A percentile compares a stretch with the other conserved stretches of the same genome.
These are phyloP conservation scores for Rhododendron griersonianum DNA, from an alignment of 148 eudicot genomes.

Conservation along the genomic window DNA sequence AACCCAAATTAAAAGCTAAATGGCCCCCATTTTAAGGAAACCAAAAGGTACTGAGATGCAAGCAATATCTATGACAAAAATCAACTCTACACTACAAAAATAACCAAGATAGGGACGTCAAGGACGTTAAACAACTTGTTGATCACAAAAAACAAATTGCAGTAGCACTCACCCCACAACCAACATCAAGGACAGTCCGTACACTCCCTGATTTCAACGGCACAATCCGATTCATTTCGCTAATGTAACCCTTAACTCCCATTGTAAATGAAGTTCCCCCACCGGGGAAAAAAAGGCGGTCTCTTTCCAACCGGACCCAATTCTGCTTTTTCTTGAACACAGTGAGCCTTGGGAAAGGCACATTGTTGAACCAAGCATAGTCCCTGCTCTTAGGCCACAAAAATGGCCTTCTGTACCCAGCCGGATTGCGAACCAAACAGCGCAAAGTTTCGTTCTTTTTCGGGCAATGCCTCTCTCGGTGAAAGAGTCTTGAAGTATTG, in stretches of 20 bases:
- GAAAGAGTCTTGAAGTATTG: slow-evolving; percentile 10
- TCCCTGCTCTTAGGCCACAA: slow-evolving; percentile 57
- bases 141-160: no score
- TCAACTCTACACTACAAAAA: not conserved
- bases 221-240: slow-evolving; percentile 29
- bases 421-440: slow-evolving; percentile 50
- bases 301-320: slow-evolving; percentile 48
- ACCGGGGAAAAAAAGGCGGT: slow-evolving; percentile 45
- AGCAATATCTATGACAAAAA: no score
- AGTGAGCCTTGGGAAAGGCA: slow-evolving; percentile 34
- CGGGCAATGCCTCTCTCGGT: slow-evolving; percentile 71
- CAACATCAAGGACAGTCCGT: slow-evolving; percentile 52
- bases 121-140: not conserved
- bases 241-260: slow-evolving; percentile 42
- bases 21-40: no score
- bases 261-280: slow-evolving; percentile 52
- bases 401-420: slow-evolving; percentile 44
- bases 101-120: not conserved
- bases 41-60: no score
- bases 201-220: slow-evolving; percentile 37
- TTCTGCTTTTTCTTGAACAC: slow-evolving; percentile 39
- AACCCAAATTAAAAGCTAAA: slow-evolving; percentile 12
- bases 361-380: slow-evolving; percentile 54
- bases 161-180: slow-evolving; percentile 50
- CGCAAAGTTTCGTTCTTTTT: slow-evolving; percentile 20